Percentiles rank a stretch among this genome's conserved stretches.
Conservation (phyloP, 169 alveolate genomes). For the Eimeria nieschulzi region DNA sequence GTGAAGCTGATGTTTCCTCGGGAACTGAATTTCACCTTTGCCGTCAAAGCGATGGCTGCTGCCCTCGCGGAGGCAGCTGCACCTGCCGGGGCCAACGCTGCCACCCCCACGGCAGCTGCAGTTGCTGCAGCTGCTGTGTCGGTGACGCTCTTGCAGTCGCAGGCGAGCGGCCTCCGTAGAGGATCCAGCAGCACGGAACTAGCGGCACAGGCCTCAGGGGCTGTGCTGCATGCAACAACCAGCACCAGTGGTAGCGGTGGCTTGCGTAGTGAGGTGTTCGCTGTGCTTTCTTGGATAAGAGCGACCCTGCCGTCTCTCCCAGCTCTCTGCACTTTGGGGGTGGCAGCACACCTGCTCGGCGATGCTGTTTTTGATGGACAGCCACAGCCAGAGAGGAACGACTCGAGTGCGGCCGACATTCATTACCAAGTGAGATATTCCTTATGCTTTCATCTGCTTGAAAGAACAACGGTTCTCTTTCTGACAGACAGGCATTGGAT, state of each 20-base stretch:
- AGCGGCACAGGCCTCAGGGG: constrained; percentile 58
- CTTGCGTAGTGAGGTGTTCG: constrained; percentile 37
- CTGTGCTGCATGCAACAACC: constrained; percentile 46
- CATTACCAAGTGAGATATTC: constrained; percentile 27
- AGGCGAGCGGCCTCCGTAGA: constrained; percentile 14
- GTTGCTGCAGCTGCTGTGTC: constrained; percentile 48
- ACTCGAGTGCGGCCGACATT: constrained; percentile 28
- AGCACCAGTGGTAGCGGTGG: constrained; percentile 57
- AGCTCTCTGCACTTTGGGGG: constrained; percentile 42
- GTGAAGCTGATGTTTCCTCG: constrained; percentile 16
- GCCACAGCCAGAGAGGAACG: constrained; percentile 54
- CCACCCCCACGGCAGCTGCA: constrained; percentile 65
- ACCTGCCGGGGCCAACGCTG: constrained; percentile 29
- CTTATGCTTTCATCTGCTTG: not conserved
- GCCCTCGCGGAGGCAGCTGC: constrained; percentile 57
- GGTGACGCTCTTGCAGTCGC: constrained; percentile 3
- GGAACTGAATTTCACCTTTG: constrained; percentile 47
- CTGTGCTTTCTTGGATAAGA: constrained; percentile 55
- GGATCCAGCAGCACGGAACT: constrained; percentile 56
- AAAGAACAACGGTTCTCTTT: too few relatives aligned
- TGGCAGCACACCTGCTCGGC: constrained; percentile 53
- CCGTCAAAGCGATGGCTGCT: constrained; percentile 43
- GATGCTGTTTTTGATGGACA: constrained; percentile 56
- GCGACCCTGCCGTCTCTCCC: constrained; percentile 48
- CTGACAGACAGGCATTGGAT: too few relatives aligned